Evolutionary conservation across 108 stramenopile species (phyloP), one percentile per base, ranked within the genome.

Genomic region (Skeletonema potamos): DNA sequence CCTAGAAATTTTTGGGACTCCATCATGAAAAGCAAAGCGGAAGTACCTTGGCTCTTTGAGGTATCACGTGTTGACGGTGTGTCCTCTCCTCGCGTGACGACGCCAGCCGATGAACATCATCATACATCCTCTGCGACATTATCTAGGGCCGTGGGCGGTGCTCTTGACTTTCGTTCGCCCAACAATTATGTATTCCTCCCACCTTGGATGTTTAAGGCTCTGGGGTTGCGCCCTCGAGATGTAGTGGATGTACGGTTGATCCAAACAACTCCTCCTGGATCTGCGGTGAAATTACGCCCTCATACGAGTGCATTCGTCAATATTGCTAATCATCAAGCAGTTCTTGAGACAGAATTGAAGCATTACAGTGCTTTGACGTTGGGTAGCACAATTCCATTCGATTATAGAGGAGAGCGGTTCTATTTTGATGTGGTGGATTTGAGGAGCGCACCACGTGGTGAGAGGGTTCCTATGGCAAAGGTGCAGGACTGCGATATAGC

Each of bases 101-200:
- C 84, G 5, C 72, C 79, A n/a, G 80, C 69, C 17, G 85, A 82
- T n/a, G 66, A 80, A 30, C 78, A 84, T 10, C 77, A 77, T 33
- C 70, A 67, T 58, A 27, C 43, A 46, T 46, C 87, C 10, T 48
- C 74, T 20, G 36, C 73, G 6, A n/a, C 51, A 20, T 66, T 95
- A 55, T 60, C 85, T n/a, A 64, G 84, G 36, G 86, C 86, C 37
- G 90, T 92, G 24, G 89, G 91, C 9, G 85, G 87, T 17, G 86
- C 93, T n/a, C 71, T 97, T 48, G 96, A 97, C 80, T 95, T 93
- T 83, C 94, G 96, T n/a, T 87, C 94, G 9, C 94, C 94, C 1
- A 62, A 85, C 59, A 93, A 93, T 66, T 97, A 92, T 60, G 76
- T 86, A 30, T 97, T 93, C 64, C 62, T 93, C 18, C 96, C 96